Evolutionary conservation across 2,329 filamentous ascomycete genomes (phyloP), one percentile per base, ranked within the genome.

Genomic region (Lizonia empirigonia): DNA sequence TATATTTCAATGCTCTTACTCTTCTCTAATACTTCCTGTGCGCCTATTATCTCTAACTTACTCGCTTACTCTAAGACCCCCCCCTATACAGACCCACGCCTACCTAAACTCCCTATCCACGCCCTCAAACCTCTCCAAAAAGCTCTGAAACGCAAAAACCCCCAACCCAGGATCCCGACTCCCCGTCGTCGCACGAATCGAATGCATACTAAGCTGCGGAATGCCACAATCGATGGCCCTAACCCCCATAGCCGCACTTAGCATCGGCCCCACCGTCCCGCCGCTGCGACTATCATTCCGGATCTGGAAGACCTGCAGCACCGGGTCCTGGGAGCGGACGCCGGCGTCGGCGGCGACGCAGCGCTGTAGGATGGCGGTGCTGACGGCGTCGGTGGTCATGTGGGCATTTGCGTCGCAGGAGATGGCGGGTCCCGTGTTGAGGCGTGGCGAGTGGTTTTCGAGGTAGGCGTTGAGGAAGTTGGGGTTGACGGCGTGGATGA

Each of bases 181-280:
- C 2, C 93, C 93, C 0, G 90, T 96, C 0, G 91, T 96, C 0
- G 93, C 93, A 20, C 93, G 83, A 60, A 97, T 89, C 44, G 85
- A 90, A 74, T 97, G 93, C 93, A 97, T 97, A 68, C 88, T 93
- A 63, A 97, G 76, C 77, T 97, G 93, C 5, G 91, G 87, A 65
- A 97, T 87, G 12, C 93, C 93, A 0, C 90, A 91, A 70, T 97
- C 93, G 39, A 94, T 88, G 0, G 90, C 85, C 42, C 90, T 79
- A 52, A 96, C 86, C 23, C 93, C 93, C 74, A 94, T 89, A 22
- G 83, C 84, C 22, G 87, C 85, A 60, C 86, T 91, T 27, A 96
- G 80, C 83, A 92, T 91, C 0, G 94, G 94, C 0, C 94, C 94
- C n/a, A 97, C 91, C 0, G 94, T 99, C 13, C 94, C 94, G 23